phyloP scores from a whole-genome alignment of 495 filamentous ascomycete genomes.

The Penicillium waksmanii region DNA sequence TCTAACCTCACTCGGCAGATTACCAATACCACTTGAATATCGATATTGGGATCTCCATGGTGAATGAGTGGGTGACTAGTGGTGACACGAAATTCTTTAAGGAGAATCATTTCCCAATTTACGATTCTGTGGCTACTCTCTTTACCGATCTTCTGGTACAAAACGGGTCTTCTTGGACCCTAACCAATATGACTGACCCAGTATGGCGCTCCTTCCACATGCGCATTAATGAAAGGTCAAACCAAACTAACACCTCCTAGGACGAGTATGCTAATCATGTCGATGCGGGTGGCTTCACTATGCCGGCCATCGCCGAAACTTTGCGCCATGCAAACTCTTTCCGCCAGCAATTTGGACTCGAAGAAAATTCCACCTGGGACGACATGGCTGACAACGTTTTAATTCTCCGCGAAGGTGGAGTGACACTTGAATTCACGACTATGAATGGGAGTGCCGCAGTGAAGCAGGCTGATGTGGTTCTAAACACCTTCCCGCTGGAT shows the following conservation, averaged over 20 bases:
- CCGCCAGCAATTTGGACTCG: constrained; percentile 58
- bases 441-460: constrained; percentile 67
- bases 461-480: constrained; percentile 68
- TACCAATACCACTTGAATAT: constrained; percentile 66
- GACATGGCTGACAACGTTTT: constrained; percentile 58
- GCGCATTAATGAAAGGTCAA: neutral
- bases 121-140: constrained; percentile 59
- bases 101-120: constrained; percentile 58
- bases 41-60: constrained; percentile 68
- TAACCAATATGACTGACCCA: constrained; percentile 79
- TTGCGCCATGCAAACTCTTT: constrained; percentile 59
- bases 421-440: constrained; percentile 71
- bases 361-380: constrained; percentile 52
- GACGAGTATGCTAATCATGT: constrained; percentile 77
- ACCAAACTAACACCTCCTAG: constrained; percentile 25
- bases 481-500: constrained; percentile 61
- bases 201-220: constrained; percentile 34
- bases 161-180: constrained; percentile 55
- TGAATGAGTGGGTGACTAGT: constrained; percentile 63
- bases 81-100: constrained; percentile 61
- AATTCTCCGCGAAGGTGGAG: constrained; percentile 57
- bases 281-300: constrained; percentile 74
- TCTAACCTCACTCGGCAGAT: constrained; percentile 21
- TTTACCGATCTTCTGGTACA: constrained; percentile 57
- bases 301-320: constrained; percentile 64